Evolutionary conservation across 805 yeast genomes (phyloP).

Genomic region (Teunomyces lycoperdinae): DNA sequence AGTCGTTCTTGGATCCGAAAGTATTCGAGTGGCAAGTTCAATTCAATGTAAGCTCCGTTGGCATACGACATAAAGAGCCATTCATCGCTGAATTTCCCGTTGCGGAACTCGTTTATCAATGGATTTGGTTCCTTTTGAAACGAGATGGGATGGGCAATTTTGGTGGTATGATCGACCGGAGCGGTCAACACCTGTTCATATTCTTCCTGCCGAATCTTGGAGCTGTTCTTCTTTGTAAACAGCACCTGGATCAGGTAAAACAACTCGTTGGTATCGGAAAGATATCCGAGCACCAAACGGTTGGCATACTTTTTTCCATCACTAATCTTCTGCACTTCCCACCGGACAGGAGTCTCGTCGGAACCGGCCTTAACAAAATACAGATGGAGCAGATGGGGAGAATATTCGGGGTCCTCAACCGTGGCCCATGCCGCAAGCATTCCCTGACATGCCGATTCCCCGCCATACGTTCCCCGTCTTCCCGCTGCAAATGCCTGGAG

Average conservation of each 20-base stretch:
- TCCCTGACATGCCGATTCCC: slow-evolving; percentile 26
- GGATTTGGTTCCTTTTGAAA: slow-evolving; percentile 9
- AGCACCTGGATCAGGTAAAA: slow-evolving; percentile 21
- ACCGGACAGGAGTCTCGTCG: slow-evolving; percentile 18
- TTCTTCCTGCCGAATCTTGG: neutral
- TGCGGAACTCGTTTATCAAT: slow-evolving; percentile 10
- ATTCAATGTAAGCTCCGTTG: slow-evolving; percentile 25
- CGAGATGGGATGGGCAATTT: slow-evolving; percentile 4
- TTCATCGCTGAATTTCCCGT: slow-evolving; percentile 10
- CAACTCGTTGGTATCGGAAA: slow-evolving; percentile 15
- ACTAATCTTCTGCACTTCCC: slow-evolving; percentile 21
- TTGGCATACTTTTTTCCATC: slow-evolving; percentile 25
- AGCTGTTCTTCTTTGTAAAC: slow-evolving; percentile 20
- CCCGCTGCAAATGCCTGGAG: slow-evolving; percentile 19
- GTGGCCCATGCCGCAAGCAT: slow-evolving; percentile 28
- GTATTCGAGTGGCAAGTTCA: slow-evolving; percentile 23
- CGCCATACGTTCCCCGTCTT: slow-evolving; percentile 28
- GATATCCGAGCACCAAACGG: slow-evolving; percentile 22
- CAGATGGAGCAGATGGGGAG: slow-evolving; percentile 26
- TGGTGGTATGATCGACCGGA: neutral
- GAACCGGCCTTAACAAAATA: slow-evolving; percentile 28
- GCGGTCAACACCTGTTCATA: neutral
- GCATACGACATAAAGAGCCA: slow-evolving; percentile 19
- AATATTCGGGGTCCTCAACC: slow-evolving; percentile 18
- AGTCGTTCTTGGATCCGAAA: neutral